These are phyloP conservation scores for Rauvolfia tetraphylla DNA, from an alignment of 257 asterid species.

Conservation along the genomic window DNA sequence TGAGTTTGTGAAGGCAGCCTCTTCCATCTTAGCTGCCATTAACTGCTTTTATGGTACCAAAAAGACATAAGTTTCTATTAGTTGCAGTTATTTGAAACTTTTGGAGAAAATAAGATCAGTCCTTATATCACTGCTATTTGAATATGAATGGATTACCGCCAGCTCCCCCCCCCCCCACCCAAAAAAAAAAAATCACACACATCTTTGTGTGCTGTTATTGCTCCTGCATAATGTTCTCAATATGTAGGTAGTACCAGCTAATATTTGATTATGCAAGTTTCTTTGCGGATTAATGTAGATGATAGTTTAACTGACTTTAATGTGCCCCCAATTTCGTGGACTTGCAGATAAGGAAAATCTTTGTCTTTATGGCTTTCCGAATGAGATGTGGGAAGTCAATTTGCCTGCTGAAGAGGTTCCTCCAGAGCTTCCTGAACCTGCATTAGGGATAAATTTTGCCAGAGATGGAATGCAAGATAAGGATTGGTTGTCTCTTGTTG, in stretches of 20 bases:
- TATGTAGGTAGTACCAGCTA: background rate
- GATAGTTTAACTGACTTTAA: background rate
- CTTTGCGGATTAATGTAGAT: background rate
- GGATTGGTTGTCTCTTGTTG: slow-evolving; percentile 49
- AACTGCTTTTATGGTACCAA: background rate
- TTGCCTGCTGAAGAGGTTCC: slow-evolving; percentile 50
- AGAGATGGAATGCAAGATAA: slow-evolving; percentile 49
- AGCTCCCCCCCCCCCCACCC: too few species aligned
- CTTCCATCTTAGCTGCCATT: background rate
- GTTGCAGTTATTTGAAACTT: background rate
- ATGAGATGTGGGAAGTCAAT: slow-evolving; percentile 43
- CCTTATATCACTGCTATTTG: background rate
- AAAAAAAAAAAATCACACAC: too few species aligned
- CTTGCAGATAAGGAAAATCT: slow-evolving; percentile 40
- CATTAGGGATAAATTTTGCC: slow-evolving; percentile 44
- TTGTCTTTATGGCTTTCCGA: slow-evolving; percentile 42
- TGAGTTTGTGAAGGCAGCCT: background rate
- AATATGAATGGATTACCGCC: background rate
- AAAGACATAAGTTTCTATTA: background rate
- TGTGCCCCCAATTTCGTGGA: background rate
- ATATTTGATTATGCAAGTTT: background rate
- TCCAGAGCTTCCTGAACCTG: slow-evolving; percentile 53
- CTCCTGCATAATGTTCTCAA: background rate
- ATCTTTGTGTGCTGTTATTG: too few species aligned
- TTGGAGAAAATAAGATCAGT: background rate